Evolutionary conservation across 164 flowering plant genomes (phyloP).

Genomic region (Tetrastigma voinierianum): DNA sequence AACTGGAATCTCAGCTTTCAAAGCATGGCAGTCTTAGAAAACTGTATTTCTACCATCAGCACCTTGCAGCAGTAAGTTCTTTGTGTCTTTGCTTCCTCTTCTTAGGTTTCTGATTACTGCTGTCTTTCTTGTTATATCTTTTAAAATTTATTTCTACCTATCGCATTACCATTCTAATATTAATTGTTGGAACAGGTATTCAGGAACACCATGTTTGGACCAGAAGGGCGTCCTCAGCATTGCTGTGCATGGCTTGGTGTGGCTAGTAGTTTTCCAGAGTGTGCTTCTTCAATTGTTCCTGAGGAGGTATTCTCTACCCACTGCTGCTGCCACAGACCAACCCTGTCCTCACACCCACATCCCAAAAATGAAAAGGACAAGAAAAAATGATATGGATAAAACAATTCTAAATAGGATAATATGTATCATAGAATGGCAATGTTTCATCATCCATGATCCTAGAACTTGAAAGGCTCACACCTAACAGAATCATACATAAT

Average conservation of each 20-base stretch:
- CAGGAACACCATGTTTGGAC: slow-evolving; percentile 99
- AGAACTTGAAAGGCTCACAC: too few relatives aligned
- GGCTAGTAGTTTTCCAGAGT: slow-evolving; percentile 98
- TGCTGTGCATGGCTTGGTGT: slow-evolving; percentile 99
- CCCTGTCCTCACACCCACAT: too few relatives aligned
- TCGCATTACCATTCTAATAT: too few relatives aligned
- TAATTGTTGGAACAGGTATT: slow-evolving; percentile 57
- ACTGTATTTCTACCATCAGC: slow-evolving; percentile 92
- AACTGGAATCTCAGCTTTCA: slow-evolving; percentile 76
- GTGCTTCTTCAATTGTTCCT: slow-evolving; percentile 86
- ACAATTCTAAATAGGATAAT: too few relatives aligned
- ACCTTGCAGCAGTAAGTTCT: slow-evolving; percentile 82
- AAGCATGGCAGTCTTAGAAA: slow-evolving; percentile 90
- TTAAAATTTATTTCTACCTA: too few relatives aligned
- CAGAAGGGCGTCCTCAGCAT: slow-evolving; percentile 99
- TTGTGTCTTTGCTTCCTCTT: neutral
- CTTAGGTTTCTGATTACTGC: slow-evolving; percentile 1
- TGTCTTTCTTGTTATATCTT: neutral
- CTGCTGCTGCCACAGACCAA: too few relatives aligned
- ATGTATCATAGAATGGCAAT: too few relatives aligned
- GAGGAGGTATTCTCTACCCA: slow-evolving; percentile 66
- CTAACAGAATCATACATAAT: too few relatives aligned
- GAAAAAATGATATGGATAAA: too few relatives aligned
- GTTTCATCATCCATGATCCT: too few relatives aligned
- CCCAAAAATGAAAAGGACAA: too few relatives aligned